Conservation (phyloP, 306 rosid genomes). For the Malus orientalis region DNA sequence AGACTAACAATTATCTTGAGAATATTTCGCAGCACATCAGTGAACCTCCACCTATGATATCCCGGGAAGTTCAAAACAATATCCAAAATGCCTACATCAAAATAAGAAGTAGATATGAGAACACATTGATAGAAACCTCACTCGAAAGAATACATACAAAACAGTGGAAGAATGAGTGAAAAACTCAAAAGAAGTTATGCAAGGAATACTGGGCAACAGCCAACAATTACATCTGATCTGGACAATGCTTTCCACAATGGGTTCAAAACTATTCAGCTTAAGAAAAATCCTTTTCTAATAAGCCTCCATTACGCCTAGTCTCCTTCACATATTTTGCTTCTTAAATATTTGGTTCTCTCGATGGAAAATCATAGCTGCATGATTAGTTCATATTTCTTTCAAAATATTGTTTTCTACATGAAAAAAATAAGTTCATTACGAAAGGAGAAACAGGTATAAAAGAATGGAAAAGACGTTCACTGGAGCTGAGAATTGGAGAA, state of each 20-base stretch:
- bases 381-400: background rate
- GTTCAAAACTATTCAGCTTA: background rate
- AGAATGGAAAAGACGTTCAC: background rate
- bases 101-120: slow-evolving; percentile 13
- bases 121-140: background rate
- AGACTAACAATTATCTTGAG: slow-evolving; percentile 73
- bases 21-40: slow-evolving; percentile 61
- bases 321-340: background rate
- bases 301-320: background rate
- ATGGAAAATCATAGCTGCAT: background rate
- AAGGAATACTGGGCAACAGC: background rate
- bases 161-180: background rate
- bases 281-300: background rate
- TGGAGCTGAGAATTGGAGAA: background rate
- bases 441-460: background rate
- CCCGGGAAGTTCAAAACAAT: slow-evolving; percentile 79
- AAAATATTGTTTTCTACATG: background rate
- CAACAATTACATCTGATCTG: background rate
- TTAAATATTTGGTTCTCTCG: background rate
- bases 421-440: background rate
- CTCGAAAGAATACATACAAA: background rate
- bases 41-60: slow-evolving; percentile 76
- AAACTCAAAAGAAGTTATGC: background rate
- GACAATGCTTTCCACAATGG: background rate
- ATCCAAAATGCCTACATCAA: slow-evolving; percentile 68